Conservation (phyloP, 1,139 yeast species). For the Ashbya aceris region DNA sequence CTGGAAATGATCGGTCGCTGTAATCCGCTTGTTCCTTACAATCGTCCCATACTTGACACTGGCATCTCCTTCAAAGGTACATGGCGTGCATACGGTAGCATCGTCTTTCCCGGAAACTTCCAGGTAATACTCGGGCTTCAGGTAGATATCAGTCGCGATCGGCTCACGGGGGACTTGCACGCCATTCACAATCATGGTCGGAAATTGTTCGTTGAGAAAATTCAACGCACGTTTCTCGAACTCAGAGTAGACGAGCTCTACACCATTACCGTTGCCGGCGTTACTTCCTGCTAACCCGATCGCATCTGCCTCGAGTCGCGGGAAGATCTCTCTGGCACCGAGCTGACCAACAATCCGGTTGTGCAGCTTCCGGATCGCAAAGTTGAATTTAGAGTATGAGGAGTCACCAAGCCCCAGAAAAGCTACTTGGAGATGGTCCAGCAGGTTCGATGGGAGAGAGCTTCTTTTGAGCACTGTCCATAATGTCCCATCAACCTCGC, state of each 20-base stretch:
- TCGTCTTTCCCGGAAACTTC: constrained; percentile 6
- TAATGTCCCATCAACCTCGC: constrained; percentile 33
- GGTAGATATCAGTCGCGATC: constrained; percentile 19
- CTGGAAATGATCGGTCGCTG: constrained; percentile 70
- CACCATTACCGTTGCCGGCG: constrained; percentile 53
- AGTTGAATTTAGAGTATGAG: constrained; percentile 77
- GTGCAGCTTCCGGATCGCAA: constrained; percentile 77
- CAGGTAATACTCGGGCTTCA: constrained; percentile 24
- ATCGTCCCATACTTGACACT: constrained; percentile 37
- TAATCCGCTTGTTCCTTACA: constrained; percentile 46
- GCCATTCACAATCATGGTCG: constrained; percentile 24
- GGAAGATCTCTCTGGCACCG: constrained; percentile 66
- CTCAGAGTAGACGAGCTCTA: constrained; percentile 66
- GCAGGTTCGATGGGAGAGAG: constrained; percentile 54
- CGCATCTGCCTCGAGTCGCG: constrained; percentile 86
- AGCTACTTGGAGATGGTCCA: constrained; percentile 55
- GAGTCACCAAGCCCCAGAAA: constrained; percentile 94
- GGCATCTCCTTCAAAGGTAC: constrained; percentile 17
- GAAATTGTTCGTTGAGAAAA: constrained; percentile 35
- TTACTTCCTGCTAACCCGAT: constrained; percentile 35
- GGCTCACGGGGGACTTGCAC: constrained; percentile 15
- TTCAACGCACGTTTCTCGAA: constrained; percentile 54
- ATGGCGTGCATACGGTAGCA: constrained; percentile 2
- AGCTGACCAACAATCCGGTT: constrained; percentile 59
- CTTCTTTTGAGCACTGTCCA: constrained; percentile 66